These are phyloP conservation scores for Ustilago trichophora DNA, from an alignment of 1,284 basidiomycete species.

Conservation along the genomic window DNA sequence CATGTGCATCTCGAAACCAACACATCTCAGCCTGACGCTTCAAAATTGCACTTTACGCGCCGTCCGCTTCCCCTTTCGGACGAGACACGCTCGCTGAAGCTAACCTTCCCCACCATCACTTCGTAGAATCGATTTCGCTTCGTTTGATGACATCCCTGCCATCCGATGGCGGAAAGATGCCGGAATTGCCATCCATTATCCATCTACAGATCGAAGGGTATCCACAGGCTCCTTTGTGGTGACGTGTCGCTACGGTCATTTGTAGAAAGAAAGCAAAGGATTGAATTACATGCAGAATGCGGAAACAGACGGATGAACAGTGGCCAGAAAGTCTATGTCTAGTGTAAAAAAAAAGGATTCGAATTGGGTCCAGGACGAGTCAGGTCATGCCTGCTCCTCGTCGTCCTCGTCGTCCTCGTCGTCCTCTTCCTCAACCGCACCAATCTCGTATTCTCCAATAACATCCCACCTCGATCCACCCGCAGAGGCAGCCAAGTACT, in stretches of 20 bases:
- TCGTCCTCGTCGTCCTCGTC: conserved; percentile 34
- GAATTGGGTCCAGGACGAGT: background rate
- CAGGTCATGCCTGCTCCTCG: background rate
- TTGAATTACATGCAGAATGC: background rate
- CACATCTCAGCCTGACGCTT: conserved; percentile 6
- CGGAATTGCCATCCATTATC: background rate
- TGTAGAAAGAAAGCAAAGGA: too few relatives aligned
- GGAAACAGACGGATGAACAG: background rate
- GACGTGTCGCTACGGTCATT: too few relatives aligned
- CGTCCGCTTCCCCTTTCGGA: conserved; percentile 3
- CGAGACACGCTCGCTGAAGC: conserved; percentile 14
- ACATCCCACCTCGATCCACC: conserved; percentile 65
- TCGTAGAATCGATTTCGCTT: too few relatives aligned
- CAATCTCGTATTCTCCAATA: conserved; percentile 60
- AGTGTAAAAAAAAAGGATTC: too few relatives aligned
- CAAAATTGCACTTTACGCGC: conserved; percentile 20
- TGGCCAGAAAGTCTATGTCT: too few relatives aligned
- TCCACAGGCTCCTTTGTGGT: too few relatives aligned
- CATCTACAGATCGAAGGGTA: too few relatives aligned
- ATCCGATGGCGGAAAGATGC: too few relatives aligned
- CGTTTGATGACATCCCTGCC: too few relatives aligned
- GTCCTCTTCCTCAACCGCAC: conserved; percentile 59
- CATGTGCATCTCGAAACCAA: conserved; percentile 24
- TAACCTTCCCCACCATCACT: too few relatives aligned
- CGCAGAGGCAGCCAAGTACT: conserved; percentile 60